phyloP scores from a whole-genome alignment of 148 eudicot genomes.

The Mesembryanthemum crystallinum region DNA sequence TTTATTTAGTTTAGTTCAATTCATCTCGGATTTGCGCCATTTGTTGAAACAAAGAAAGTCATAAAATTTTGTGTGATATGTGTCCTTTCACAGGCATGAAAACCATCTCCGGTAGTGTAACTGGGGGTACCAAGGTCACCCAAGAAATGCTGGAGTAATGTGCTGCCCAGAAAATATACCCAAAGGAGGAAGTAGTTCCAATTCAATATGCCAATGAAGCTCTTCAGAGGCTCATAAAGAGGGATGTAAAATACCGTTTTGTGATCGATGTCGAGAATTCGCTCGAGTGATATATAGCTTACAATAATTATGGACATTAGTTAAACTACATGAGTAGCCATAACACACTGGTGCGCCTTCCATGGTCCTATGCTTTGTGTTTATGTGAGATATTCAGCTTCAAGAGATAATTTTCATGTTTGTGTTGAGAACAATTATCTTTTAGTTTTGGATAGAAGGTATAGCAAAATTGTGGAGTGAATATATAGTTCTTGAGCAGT shows the following conservation, averaged over 20 bases:
- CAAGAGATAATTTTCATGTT: too few species aligned
- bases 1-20: background rate
- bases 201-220: conserved; percentile 75
- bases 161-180: conserved; percentile 56
- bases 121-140: conserved; percentile 69
- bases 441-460: too few species aligned
- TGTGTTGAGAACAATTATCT: too few species aligned
- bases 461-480: too few species aligned
- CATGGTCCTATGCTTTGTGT: background rate
- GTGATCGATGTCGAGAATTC: conserved; percentile 79
- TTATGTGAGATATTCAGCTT: too few species aligned
- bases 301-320: background rate
- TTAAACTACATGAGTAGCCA: background rate
- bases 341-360: background rate
- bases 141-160: conserved; percentile 82
- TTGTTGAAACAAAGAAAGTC: background rate
- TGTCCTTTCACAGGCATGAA: conserved; percentile 49
- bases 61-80: background rate
- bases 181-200: conserved; percentile 62
- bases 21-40: background rate
- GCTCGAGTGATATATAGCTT: conserved; percentile 37
- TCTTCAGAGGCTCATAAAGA: conserved; percentile 56
- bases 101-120: conserved; percentile 54
- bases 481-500: too few species aligned
- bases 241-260: conserved; percentile 75